These are phyloP conservation scores for Fraxinus paxiana DNA, from an alignment of 305 asterid species.

Conservation along the genomic window DNA sequence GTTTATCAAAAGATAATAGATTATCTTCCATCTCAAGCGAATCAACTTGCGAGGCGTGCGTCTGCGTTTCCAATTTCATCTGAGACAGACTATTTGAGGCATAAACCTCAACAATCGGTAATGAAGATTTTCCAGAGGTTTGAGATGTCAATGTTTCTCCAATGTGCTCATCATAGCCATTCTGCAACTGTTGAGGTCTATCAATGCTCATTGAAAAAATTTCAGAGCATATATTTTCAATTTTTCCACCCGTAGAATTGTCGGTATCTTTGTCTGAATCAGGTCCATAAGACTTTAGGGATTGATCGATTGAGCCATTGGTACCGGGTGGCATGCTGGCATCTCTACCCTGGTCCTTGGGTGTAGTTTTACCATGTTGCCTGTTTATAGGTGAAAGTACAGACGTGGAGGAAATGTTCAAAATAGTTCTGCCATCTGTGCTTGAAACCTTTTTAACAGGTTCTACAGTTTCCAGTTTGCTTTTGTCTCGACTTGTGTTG, in stretches of 20 bases:
- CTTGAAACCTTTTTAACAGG: conserved; percentile 28
- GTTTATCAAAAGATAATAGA: conserved; percentile 50
- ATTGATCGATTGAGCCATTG: conserved; percentile 29
- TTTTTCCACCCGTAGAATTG: conserved; percentile 29
- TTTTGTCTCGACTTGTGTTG: conserved; percentile 37
- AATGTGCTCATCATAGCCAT: conserved; percentile 31
- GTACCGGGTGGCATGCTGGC: conserved; percentile 23
- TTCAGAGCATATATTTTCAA: conserved; percentile 41
- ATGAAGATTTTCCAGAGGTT: conserved; percentile 29
- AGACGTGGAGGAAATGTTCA: conserved; percentile 33
- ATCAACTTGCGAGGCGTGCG: conserved; percentile 26
- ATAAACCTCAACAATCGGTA: conserved; percentile 26
- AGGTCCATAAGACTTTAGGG: conserved; percentile 33
- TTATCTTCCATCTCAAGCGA: conserved; percentile 48
- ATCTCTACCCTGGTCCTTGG: conserved; percentile 31
- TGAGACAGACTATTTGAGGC: conserved; percentile 29
- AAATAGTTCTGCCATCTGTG: conserved; percentile 30
- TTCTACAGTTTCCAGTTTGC: conserved; percentile 29
- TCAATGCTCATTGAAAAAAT: conserved; percentile 43
- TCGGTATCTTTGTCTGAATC: conserved; percentile 29
- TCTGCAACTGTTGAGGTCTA: conserved; percentile 33
- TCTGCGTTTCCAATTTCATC: conserved; percentile 29
- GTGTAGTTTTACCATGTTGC: conserved; percentile 27
- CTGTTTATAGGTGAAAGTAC: conserved; percentile 28
- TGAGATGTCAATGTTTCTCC: conserved; percentile 36